Conservation (phyloP, 177 flowering plant genomes). For the Telopea speciosissima region DNA sequence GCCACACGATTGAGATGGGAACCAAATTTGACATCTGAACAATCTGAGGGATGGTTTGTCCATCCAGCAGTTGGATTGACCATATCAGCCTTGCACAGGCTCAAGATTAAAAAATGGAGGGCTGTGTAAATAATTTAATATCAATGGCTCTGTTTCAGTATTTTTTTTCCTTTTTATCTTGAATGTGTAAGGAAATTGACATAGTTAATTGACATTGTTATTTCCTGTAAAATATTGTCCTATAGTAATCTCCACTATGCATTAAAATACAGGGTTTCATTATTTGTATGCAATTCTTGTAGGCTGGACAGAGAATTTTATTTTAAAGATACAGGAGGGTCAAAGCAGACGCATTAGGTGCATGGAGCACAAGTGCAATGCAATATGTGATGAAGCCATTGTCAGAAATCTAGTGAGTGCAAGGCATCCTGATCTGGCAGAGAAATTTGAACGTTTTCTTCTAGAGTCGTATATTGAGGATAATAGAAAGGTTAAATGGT, state of each 20-base stretch:
- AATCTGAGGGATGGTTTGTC: too few species aligned
- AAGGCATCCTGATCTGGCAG: slow-evolving; percentile 66
- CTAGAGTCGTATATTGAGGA: slow-evolving; percentile 98
- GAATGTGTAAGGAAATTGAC: too few species aligned
- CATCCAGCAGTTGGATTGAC: too few species aligned
- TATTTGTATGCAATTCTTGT: slow-evolving; percentile 8
- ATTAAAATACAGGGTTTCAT: neutral
- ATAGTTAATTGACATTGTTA: too few species aligned
- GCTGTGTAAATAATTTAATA: too few species aligned
- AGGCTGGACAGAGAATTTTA: slow-evolving; percentile 97
- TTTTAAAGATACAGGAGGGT: slow-evolving; percentile 93
- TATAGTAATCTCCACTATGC: too few species aligned
- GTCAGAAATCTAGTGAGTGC: slow-evolving; percentile 63
- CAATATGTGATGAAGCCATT: slow-evolving; percentile 83
- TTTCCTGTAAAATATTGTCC: too few species aligned
- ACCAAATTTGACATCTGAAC: too few species aligned
- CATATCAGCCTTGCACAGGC: too few species aligned
- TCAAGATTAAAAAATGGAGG: neutral
- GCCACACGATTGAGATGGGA: too few species aligned
- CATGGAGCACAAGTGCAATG: slow-evolving; percentile 94
- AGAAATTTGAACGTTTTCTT: slow-evolving; percentile 86
- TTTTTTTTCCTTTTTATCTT: too few species aligned
- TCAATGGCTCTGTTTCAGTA: too few species aligned
- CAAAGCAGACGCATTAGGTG: slow-evolving; percentile 87
- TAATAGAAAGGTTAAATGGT: slow-evolving; percentile 94